Evolutionary conservation across 2,329 filamentous ascomycete species (phyloP), one percentile per base, ranked within the genome.

Genomic region (Xylariaceae sp.): DNA sequence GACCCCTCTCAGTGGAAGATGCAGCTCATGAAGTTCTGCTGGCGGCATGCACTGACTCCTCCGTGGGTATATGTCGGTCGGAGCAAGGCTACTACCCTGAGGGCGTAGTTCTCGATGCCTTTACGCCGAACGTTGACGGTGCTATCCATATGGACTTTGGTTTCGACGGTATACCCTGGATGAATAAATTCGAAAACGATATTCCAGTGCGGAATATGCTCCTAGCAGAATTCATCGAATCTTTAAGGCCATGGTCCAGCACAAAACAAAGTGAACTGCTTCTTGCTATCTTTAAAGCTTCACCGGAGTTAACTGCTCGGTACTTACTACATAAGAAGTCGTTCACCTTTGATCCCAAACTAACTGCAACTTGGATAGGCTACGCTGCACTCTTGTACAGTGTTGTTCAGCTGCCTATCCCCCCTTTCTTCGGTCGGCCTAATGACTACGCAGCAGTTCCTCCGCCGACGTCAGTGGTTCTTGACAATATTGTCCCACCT

Each of bases 291-390:
- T 95, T 99, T 67, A 79, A 78, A 57, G 82, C 83, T 7, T 89
- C 87, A 0, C 92, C 95, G 0, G 94, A 97, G 70, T 78, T 97
- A 2, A 82, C 95, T 1, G 87, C 90, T 41, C 85, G 91, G 64
- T 99, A 95, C 69, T 97, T 96, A 66, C 77, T 84, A 41, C 85
- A 83, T 67, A 92, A 90, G 66, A 85, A 81, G 56, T 82, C 86
- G 50, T 94, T 97, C 64, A 83, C 86, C 0, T 90, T 95, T 58
- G 92, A 97, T 40, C 92, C 94, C 0, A 97, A 96, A 67, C 78
- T 95, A 5, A 94, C 91, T 2, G 86, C 91, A 42, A 94, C 91
- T 0, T 99, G 94, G 94, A 88, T 97, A 61, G 92, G 92, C 40
- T 96, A 95, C 67, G 90, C 91, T 0, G 85, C 91, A 0, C 89